Evolutionary conservation across 2,329 filamentous ascomycete species (phyloP).

Genomic region (Hortaea sp.): DNA sequence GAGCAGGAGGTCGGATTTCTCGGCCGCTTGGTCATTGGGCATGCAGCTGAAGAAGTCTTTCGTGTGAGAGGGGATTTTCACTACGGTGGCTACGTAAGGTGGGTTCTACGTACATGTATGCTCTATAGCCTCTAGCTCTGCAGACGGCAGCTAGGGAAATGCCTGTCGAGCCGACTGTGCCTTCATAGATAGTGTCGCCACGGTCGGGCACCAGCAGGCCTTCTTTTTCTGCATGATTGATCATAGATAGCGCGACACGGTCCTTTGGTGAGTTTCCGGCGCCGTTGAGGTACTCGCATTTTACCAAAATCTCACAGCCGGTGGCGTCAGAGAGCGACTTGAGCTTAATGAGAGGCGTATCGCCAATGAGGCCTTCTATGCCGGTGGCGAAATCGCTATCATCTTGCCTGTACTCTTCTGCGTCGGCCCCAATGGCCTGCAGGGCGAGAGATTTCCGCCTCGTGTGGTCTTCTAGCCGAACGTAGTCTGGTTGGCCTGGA

Average conservation of each 20-base stretch:
- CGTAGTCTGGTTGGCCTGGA: constrained; percentile 19
- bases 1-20: constrained; percentile 81
- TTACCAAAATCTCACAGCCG: constrained; percentile 80
- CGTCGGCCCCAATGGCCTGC: not conserved
- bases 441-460: constrained; percentile 3
- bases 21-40: constrained; percentile 79
- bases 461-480: constrained; percentile 23
- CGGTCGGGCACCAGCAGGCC: constrained; percentile 67
- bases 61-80: not conserved
- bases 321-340: constrained; percentile 77
- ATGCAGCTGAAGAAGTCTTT: constrained; percentile 53
- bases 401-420: not conserved
- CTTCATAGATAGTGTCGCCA: constrained; percentile 94
- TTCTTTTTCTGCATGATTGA: constrained; percentile 64
- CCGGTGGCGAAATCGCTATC: constrained; percentile 53
- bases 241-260: constrained; percentile 84
- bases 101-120: constrained; percentile 58
- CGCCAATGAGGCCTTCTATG: constrained; percentile 84
- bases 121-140: constrained; percentile 77
- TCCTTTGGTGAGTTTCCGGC: constrained; percentile 93
- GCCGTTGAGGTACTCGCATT: constrained; percentile 92
- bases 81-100: not conserved
- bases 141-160: constrained; percentile 88
- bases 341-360: constrained; percentile 82
- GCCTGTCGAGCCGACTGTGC: constrained; percentile 90